Evolutionary conservation across 352 stramenopile genomes (phyloP), one percentile per base, ranked within the genome.

Genomic region (Phytophthora tubulina): DNA sequence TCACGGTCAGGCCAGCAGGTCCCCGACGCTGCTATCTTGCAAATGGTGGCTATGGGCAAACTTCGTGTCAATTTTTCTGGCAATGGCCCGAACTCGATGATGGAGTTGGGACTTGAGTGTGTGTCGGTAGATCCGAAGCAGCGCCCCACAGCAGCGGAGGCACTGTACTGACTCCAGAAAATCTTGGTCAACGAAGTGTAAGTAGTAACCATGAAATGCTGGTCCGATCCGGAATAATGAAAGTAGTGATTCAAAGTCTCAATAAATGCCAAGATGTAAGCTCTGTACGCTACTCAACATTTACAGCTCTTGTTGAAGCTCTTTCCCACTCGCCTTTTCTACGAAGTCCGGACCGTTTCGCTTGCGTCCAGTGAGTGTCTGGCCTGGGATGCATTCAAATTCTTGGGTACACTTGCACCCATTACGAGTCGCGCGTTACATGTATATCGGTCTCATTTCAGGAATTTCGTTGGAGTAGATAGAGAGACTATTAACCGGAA

Each of bases 1-100:
- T 38, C 48, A 13, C 30, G 17, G 3, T 57, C 52, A 6, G 27
- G 55, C 11, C 49, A 44, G 35, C 51, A 50, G 30, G 3, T 79
- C 31, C 45, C 76, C 0, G 67, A 78, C 32, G 75, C 73, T 1
- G 78, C 70, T 0, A 73, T 86, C 27, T 32, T 88, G 21, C 76
- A 88, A 48, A 64, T 81, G 27, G 76, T 85, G 4, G 76, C 80
- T 5, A 61, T 72, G 10, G 78, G 78, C 3, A 67, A 72, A 55
- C 36, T 88, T 15, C 57, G 50, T 6, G 63, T 84, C 0, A 31
- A 74, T 36, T 83, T 86, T 39, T 82, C 78, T 3, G 62, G 50
- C 4, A 54, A 39, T 2, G 35, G 17, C 21, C 58, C 63, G 2
- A 6, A 6, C 1, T 68, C 73, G 3, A 66, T 78, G 53, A 56